Base-by-base conservation (phyloP, 345 rosid species). In the Rubroshorea leprosula region DNA sequence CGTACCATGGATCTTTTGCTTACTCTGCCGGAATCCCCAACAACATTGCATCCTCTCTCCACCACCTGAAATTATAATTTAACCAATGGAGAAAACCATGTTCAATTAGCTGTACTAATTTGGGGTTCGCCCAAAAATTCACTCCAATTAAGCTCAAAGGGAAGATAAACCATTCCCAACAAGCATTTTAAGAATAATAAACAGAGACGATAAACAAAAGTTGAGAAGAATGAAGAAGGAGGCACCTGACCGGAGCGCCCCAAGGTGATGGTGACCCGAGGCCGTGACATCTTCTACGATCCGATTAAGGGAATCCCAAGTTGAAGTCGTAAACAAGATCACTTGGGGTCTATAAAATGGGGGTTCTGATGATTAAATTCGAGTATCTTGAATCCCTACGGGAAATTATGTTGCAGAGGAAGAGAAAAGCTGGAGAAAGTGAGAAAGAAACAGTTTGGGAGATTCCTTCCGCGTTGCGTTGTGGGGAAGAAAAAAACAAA, bases 241-340 rank as follows among this genome's bases (percentile, higher is more conserved):
- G 25, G 67, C 51, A 75, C 83, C 80, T 67, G 72, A 63, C 75
- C 77, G n/a, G 69, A 26, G 50, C 78, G 67, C 20, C 75, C 80
- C 5, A 72, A 57, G 59, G 80, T 75, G 73, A 78, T 69, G 62
- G 74, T 78, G 55, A 78, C 51, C 21, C 48, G 51, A 20, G 71
- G 62, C 14, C 63, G 50, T 5, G 69, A 62, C 83, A 78, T 78
- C 49, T 31, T 56, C 4, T 5, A 48, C 8, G 65, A 48, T 26
- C 58, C 27, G 20, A 21, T 9, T 12, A 18, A n/a, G 9, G 25
- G 48, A 22, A 35, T 13, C 41, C 47, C 14, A n/a, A 1, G 3
- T 6, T 44, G n/a, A n/a, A n/a, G n/a, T n/a, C n/a, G n/a, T n/a
- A n/a, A n/a, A n/a, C n/a, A n/a, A n/a, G n/a, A n/a, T n/a, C n/a